Percentiles rank a stretch among this genome's conserved stretches.
phyloP scores from a whole-genome alignment of 176 grass and related monocot genomes.

The Bonia amplexicaulis region DNA sequence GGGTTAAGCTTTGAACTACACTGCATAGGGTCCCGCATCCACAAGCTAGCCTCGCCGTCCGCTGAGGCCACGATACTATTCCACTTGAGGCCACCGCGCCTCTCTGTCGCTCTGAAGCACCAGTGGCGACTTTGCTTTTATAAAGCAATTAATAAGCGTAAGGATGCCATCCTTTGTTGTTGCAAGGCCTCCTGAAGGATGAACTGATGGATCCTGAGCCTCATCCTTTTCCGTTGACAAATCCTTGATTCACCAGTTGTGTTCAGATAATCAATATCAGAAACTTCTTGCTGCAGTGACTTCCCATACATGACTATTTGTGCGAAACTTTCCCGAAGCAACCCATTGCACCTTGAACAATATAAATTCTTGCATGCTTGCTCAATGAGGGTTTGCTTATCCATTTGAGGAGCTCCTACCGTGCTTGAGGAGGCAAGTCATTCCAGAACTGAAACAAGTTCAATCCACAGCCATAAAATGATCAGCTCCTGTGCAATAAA shows the following conservation, averaged over 20 bases:
- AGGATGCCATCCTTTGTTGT: slow-evolving; percentile 70
- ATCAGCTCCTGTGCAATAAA: slow-evolving; percentile 14
- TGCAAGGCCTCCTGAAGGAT: slow-evolving; percentile 81
- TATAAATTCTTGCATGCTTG: slow-evolving; percentile 80
- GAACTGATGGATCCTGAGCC: slow-evolving; percentile 51
- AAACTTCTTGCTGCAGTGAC: slow-evolving; percentile 51
- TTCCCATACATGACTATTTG: slow-evolving; percentile 79
- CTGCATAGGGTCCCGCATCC: no score
- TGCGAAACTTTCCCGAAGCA: slow-evolving; percentile 78
- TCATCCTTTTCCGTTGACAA: slow-evolving; percentile 43
- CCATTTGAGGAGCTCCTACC: slow-evolving; percentile 57
- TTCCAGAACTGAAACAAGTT: slow-evolving; percentile 68
- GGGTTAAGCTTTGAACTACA: no score
- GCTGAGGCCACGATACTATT: no score
- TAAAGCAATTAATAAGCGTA: slow-evolving; percentile 67
- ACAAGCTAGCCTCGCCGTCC: no score
- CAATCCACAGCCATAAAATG: neutral
- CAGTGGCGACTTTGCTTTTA: slow-evolving; percentile 61
- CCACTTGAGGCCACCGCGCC: no score
- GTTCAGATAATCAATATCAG: slow-evolving; percentile 17
- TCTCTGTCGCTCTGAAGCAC: slow-evolving; percentile 37
- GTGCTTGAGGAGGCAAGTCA: slow-evolving; percentile 45
- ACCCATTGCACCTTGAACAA: slow-evolving; percentile 83
- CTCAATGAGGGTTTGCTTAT: slow-evolving; percentile 79
- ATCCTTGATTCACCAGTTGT: slow-evolving; percentile 18